A percentile compares a stretch with the other conserved stretches of the same genome.
Conservation (phyloP, 192 early-diverging fungal genomes). For the Anaeromyces robustus region DNA sequence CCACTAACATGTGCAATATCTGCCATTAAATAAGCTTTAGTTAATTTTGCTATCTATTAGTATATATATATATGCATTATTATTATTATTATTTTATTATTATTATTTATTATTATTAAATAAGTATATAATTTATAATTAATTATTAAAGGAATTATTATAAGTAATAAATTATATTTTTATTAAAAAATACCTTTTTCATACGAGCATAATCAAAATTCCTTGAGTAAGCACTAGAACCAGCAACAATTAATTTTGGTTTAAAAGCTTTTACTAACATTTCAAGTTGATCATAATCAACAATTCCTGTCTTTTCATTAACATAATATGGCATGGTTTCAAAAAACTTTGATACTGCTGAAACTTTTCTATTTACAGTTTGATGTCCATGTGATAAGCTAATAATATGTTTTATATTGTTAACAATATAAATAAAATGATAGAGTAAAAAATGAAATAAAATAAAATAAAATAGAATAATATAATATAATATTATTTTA, state of each 20-base stretch:
- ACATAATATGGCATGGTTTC: slow-evolving; percentile 92
- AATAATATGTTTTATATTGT: no score
- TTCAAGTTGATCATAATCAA: slow-evolving; percentile 85
- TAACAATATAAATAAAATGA: no score
- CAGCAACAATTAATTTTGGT: slow-evolving; percentile 92
- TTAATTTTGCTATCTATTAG: slow-evolving; percentile 57
- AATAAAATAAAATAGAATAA: not conserved
- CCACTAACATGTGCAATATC: slow-evolving; percentile 96
- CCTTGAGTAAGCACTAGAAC: slow-evolving; percentile 86
- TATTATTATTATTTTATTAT: no score
- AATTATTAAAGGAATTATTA: no score
- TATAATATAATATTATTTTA: no score
- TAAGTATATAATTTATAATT: no score
- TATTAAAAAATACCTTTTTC: slow-evolving; percentile 15
- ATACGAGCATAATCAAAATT: slow-evolving; percentile 86
- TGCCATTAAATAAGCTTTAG: slow-evolving; percentile 81
- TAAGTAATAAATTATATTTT: no score
- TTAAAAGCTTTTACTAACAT: slow-evolving; percentile 66
- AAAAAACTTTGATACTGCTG: slow-evolving; percentile 84
- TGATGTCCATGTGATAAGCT: slow-evolving; percentile 95
- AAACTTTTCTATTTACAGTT: slow-evolving; percentile 92
- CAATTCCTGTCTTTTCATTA: slow-evolving; percentile 71
- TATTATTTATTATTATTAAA: no score
- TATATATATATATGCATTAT: not conserved
- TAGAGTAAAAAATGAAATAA: not conserved